Evolutionary conservation across 1,284 basidiomycete species (phyloP).

Genomic region (Kalmanozyma brasiliensis): DNA sequence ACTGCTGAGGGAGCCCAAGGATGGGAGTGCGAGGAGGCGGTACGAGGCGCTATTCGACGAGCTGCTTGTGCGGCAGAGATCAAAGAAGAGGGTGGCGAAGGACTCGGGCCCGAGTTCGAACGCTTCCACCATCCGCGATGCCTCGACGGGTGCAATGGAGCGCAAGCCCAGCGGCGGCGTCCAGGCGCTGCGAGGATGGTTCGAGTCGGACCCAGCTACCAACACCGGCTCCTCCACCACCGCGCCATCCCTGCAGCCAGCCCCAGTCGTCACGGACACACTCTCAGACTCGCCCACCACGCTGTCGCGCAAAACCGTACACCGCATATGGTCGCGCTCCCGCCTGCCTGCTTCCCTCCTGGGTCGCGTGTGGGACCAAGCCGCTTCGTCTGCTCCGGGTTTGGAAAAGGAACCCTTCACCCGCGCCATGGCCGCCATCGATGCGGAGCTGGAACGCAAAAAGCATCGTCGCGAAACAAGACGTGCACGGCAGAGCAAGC

Average conservation of each 20-base stretch:
- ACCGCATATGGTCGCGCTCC: conserved; percentile 25
- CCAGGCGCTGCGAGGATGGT: conserved; percentile 36
- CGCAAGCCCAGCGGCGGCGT: conserved; percentile 8
- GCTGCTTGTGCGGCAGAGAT: conserved; percentile 2
- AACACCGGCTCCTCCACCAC: background rate
- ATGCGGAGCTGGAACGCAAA: conserved; percentile 28
- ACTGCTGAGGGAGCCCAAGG: conserved; percentile 18
- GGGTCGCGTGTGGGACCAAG: conserved; percentile 26
- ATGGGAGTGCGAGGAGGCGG: conserved; percentile 11
- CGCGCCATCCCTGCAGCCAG: no score
- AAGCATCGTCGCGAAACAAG: conserved; percentile 5
- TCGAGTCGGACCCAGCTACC: conserved; percentile 25
- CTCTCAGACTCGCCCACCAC: background rate
- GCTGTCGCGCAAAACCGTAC: conserved; percentile 13
- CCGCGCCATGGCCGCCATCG: conserved; percentile 25
- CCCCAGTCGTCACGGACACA: no score
- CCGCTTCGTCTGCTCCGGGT: background rate
- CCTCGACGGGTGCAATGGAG: background rate
- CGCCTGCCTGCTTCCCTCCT: conserved; percentile 13
- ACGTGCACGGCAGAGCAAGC: background rate
- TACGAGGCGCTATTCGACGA: conserved; percentile 32
- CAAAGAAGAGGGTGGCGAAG: no score
- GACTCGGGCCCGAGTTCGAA: background rate
- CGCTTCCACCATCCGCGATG: conserved; percentile 6
- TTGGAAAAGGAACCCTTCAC: conserved; percentile 19